Conservation (phyloP, 768 basidiomycete species). For the Strobilomyces confusus region DNA sequence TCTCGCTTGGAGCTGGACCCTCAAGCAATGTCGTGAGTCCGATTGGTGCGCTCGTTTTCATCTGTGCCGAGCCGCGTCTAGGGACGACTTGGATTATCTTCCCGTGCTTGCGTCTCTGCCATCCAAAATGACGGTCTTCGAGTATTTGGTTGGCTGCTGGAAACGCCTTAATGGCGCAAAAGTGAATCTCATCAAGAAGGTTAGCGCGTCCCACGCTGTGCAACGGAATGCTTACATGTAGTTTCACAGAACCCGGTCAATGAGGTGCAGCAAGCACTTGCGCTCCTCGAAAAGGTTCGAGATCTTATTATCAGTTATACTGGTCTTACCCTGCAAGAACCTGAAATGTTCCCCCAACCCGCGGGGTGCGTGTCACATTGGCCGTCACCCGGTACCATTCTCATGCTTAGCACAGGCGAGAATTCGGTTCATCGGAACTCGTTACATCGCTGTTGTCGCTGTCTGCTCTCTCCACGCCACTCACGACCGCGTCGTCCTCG, state of each 20-base stretch:
- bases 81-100: constrained; percentile 72
- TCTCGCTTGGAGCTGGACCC: constrained; percentile 80
- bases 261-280: constrained; percentile 58
- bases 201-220: constrained; percentile 16
- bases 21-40: constrained; percentile 59
- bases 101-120: constrained; percentile 76
- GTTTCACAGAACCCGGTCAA: constrained; percentile 45
- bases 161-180: constrained; percentile 67
- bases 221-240: constrained; percentile 34
- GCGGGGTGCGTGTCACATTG: constrained; percentile 45
- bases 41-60: constrained; percentile 3
- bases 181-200: constrained; percentile 60
- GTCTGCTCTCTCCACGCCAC: constrained; percentile 63
- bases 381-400: not conserved
- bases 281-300: constrained; percentile 71
- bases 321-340: constrained; percentile 85
- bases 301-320: constrained; percentile 84
- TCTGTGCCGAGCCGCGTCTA: constrained; percentile 23
- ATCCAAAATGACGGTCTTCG: constrained; percentile 73
- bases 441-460: constrained; percentile 76
- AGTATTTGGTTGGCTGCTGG: constrained; percentile 91
- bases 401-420: constrained; percentile 43
- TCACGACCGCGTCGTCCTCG: constrained; percentile 45
- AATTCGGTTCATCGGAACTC: constrained; percentile 75
- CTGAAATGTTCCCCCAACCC: constrained; percentile 94